Evolutionary conservation across 495 filamentous ascomycete species (phyloP), one percentile per base, ranked within the genome.

Genomic region (Amniculicola lignicola): DNA sequence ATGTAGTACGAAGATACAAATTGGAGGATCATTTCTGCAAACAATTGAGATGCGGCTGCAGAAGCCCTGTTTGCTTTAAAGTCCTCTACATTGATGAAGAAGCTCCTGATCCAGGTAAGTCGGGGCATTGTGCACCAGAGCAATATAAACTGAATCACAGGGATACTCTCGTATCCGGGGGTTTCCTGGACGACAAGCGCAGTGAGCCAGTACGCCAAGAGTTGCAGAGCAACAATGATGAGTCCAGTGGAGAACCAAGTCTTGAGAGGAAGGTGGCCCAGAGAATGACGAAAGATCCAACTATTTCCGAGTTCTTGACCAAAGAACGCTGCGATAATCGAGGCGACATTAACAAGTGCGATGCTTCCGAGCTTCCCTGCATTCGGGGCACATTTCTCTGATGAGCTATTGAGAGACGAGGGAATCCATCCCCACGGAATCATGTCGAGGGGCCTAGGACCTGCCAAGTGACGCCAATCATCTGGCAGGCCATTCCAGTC

Each of bases 101-200:
- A 16, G 19, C 35, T 3, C 19, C 28, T 9, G 18, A 55, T 18
- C 52, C 41, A 46, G 28, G 52, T 18, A 28, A 39, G 35, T 16
- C 52, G 52, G 39, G 52, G 52, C 42, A 55, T 55, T 7, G 52
- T 38, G 52, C 52, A 55, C 28, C 41, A 55, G 31, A 55, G 52
- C 7, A 55, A 19, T 31, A 55, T 40, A 3, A 55, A 23, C 16
- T 55, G 41, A 19, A 47, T 3, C 19, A 55, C 33, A 16, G 52
- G 42, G 14, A 47, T n/a, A 15, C 29, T 22, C 19, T 39, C 28
- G 31, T 55, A 47, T 7, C 41, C 52, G 21, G 16, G 3, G 7
- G 52, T 55, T 10, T 7, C n/a, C 22, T 40, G 52, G 29, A 55
- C 21, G 21, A 55, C 31, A 19, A 29, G 14, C 10, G 41, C 52